These are phyloP conservation scores for Jaminaea rosea DNA, from an alignment of 1,284 basidiomycete species.

Conservation along the genomic window DNA sequence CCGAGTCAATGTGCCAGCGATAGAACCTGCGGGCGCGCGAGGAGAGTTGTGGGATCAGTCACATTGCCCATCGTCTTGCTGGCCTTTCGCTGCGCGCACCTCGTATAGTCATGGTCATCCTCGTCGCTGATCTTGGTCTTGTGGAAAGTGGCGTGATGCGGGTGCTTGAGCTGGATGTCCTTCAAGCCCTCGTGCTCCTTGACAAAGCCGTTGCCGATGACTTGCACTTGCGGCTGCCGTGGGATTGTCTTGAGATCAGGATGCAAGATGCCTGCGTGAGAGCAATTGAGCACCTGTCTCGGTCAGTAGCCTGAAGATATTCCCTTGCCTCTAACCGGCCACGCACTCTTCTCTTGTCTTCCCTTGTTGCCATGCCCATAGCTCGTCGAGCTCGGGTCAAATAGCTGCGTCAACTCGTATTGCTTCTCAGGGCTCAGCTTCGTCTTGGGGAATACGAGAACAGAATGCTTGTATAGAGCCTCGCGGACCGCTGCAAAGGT, in stretches of 20 bases:
- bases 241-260: slow-evolving; percentile 48
- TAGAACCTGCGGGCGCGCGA: slow-evolving; percentile 62
- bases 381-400: slow-evolving; percentile 17
- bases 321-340: too few relatives aligned
- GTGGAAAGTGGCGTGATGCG: slow-evolving; percentile 80
- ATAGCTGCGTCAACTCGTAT: slow-evolving; percentile 27
- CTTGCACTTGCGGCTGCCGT: slow-evolving; percentile 42
- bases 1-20: slow-evolving; percentile 73
- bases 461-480: slow-evolving; percentile 38
- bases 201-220: slow-evolving; percentile 45
- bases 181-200: slow-evolving; percentile 13
- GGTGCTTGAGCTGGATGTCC: slow-evolving; percentile 55
- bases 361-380: slow-evolving; percentile 33
- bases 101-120: slow-evolving; percentile 79
- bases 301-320: too few relatives aligned
- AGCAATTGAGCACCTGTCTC: too few relatives aligned
- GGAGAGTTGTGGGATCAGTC: too few relatives aligned
- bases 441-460: slow-evolving; percentile 40
- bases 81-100: too few relatives aligned
- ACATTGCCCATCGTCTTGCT: too few relatives aligned
- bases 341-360: slow-evolving; percentile 22
- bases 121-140: slow-evolving; percentile 67
- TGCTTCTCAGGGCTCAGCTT: slow-evolving; percentile 31
- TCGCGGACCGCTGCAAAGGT: slow-evolving; percentile 15
- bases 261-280: slow-evolving; percentile 44